Evolutionary conservation across 768 basidiomycete genomes (phyloP).

Genomic region (Russula sp.): DNA sequence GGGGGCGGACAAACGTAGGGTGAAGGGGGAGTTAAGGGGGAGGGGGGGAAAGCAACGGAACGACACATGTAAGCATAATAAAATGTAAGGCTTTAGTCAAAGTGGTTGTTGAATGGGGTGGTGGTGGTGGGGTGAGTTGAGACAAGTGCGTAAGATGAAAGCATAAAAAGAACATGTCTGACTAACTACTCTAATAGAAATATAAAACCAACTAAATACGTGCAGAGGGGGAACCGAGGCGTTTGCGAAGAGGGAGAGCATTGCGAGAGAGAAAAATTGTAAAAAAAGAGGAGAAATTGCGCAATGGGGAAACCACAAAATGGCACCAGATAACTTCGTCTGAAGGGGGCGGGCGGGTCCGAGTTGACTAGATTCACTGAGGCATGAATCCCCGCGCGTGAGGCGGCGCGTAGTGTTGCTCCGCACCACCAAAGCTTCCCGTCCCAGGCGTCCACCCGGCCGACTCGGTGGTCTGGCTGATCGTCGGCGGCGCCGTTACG

Average conservation of each 20-base stretch:
- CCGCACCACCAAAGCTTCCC: conserved; percentile 22
- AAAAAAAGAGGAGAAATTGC: neutral
- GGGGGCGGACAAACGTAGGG: neutral
- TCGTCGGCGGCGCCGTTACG: conserved; percentile 55
- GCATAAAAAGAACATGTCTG: neutral
- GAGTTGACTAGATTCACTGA: neutral
- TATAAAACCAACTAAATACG: conserved; percentile 9
- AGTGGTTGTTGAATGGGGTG: neutral
- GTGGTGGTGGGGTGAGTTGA: neutral
- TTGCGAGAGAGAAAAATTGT: neutral
- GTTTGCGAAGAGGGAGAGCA: neutral
- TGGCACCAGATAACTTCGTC: neutral
- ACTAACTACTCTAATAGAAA: neutral
- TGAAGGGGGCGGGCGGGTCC: too few relatives aligned
- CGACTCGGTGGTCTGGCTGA: conserved; percentile 45
- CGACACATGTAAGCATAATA: neutral
- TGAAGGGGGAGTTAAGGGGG: neutral
- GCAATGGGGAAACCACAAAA: neutral
- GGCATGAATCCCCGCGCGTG: neutral
- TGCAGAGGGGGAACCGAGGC: neutral
- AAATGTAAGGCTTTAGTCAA: neutral
- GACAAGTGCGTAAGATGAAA: neutral
- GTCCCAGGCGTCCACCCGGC: conserved; percentile 39
- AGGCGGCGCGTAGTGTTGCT: conserved; percentile 26
- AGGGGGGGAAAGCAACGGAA: neutral